Conservation (phyloP, 169 alveolate species). For the Cryptosporidium viatorum region DNA sequence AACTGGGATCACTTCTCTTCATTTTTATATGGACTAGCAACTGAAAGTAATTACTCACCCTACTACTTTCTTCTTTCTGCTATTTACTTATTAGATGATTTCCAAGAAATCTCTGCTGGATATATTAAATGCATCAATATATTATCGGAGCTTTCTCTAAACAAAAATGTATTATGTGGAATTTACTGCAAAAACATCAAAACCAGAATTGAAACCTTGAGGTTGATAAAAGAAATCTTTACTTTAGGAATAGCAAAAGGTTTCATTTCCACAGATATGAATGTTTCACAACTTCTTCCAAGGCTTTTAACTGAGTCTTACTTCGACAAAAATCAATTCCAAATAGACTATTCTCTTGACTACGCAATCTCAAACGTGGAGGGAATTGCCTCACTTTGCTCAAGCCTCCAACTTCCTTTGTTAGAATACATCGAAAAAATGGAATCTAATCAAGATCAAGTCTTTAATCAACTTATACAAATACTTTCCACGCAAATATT, state of each 20-base stretch:
- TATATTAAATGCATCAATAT: slow-evolving; percentile 12
- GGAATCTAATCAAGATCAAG: neutral
- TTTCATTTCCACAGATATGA: slow-evolving; percentile 8
- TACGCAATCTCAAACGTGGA: slow-evolving; percentile 36
- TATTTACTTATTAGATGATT: neutral
- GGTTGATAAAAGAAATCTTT: neutral
- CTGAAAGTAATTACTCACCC: slow-evolving; percentile 35
- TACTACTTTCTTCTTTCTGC: slow-evolving; percentile 6
- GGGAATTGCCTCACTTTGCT: neutral
- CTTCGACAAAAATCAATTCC: slow-evolving; percentile 2
- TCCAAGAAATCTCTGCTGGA: neutral
- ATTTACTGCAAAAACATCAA: neutral
- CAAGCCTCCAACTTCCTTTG: slow-evolving; percentile 30
- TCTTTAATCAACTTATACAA: neutral
- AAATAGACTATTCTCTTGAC: slow-evolving; percentile 18
- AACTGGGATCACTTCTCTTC: neutral
- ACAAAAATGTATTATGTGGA: slow-evolving; percentile 30
- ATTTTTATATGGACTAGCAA: neutral
- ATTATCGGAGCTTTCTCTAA: slow-evolving; percentile 7
- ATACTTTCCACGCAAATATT: slow-evolving; percentile 12
- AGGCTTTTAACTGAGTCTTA: slow-evolving; percentile 12
- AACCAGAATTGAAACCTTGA: slow-evolving; percentile 19
- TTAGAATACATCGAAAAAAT: slow-evolving; percentile 18
- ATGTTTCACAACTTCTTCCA: slow-evolving; percentile 20
- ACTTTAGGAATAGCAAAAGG: neutral